Conservation (phyloP, 768 basidiomycete species). For the Hortiboletus flavorubellus region DNA sequence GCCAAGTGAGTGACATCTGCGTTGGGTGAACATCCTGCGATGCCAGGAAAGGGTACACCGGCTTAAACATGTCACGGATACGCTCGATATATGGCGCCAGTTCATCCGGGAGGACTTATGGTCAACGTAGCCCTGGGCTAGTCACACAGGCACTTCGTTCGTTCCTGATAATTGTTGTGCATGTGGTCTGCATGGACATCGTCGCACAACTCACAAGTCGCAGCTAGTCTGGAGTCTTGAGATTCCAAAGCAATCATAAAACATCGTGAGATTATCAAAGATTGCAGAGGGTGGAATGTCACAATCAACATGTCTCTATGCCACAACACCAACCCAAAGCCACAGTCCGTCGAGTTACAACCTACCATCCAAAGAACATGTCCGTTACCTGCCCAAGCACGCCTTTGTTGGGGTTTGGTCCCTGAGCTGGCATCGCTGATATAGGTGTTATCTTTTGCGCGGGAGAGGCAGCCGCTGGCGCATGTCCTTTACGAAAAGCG, state of each 20-base stretch:
- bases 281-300: neutral
- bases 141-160: neutral
- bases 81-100: neutral
- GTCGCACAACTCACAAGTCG: neutral
- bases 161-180: neutral
- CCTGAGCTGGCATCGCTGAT: conserved; percentile 13
- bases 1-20: neutral
- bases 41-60: neutral
- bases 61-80: no score
- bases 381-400: conserved; percentile 74
- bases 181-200: neutral
- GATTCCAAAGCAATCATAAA: neutral
- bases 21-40: neutral
- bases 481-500: conserved; percentile 59
- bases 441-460: conserved; percentile 22
- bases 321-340: neutral
- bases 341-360: neutral
- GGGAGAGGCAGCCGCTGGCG: conserved; percentile 15
- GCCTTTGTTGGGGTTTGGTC: conserved; percentile 48
- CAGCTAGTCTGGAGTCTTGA: neutral
- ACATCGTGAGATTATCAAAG: neutral
- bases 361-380: conserved; percentile 79
- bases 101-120: neutral
- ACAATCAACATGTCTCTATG: neutral
- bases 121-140: no score